Percentiles rank a stretch among this genome's conserved stretches.
Evolutionary conservation across 495 filamentous ascomycete genomes (phyloP).

Genomic region (Penicillium crystallinum): DNA sequence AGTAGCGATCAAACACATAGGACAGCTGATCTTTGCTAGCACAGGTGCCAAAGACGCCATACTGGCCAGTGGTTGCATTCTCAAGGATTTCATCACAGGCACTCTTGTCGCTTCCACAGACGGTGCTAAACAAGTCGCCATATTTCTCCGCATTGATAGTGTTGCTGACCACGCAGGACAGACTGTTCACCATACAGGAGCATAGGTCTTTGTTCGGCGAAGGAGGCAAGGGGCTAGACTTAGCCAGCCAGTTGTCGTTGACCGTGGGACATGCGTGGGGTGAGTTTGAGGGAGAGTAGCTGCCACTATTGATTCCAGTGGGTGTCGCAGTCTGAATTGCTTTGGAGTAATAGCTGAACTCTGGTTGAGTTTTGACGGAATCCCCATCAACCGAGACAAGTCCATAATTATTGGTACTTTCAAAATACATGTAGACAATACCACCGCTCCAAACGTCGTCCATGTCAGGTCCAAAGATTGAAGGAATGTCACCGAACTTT

Average conservation of each 20-base stretch:
- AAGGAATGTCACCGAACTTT: constrained; percentile 72
- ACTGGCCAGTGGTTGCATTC: constrained; percentile 66
- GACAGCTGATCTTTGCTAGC: constrained; percentile 67
- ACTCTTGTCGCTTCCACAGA: constrained; percentile 55
- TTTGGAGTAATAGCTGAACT: constrained; percentile 67
- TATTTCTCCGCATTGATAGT: constrained; percentile 48
- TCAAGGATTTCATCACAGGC: constrained; percentile 67
- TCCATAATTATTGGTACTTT: constrained; percentile 84
- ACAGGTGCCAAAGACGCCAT: constrained; percentile 87
- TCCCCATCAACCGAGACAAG: constrained; percentile 58
- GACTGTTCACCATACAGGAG: constrained; percentile 68
- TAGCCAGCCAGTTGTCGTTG: constrained; percentile 60
- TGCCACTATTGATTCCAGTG: constrained; percentile 50
- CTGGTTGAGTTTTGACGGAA: constrained; percentile 52
- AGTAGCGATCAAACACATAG: constrained; percentile 77
- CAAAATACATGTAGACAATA: constrained; percentile 93
- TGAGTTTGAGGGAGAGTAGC: constrained; percentile 72
- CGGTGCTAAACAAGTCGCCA: constrained; percentile 61
- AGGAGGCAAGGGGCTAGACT: constrained; percentile 61
- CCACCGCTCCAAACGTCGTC: constrained; percentile 81
- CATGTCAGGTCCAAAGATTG: constrained; percentile 78
- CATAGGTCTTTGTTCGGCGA: constrained; percentile 75
- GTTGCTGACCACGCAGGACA: constrained; percentile 59
- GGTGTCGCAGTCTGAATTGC: constrained; percentile 64
- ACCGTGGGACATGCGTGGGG: constrained; percentile 64